Evolutionary conservation across 1,284 basidiomycete genomes (phyloP).

Genomic region (Cryptococcus hybrid): DNA sequence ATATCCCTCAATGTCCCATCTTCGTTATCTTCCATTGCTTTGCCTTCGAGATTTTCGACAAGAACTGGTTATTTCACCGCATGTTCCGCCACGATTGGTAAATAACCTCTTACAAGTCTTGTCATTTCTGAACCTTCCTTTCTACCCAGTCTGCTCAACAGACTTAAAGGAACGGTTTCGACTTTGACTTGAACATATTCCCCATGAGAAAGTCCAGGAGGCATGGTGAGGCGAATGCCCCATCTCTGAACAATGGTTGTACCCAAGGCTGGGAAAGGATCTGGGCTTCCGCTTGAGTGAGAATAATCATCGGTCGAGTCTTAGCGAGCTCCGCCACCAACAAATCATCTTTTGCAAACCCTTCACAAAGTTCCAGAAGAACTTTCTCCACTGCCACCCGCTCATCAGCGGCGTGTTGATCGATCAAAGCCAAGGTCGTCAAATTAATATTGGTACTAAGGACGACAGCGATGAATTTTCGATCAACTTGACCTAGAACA

Average conservation of each 20-base stretch:
- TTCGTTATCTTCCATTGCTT: constrained; percentile 2
- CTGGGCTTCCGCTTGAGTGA: constrained; percentile 62
- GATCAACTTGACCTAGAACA: constrained; percentile 79
- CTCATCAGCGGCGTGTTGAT: constrained; percentile 96
- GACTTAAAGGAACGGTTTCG: constrained; percentile 38
- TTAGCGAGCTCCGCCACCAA: not conserved
- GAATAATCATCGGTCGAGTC: constrained; percentile 54
- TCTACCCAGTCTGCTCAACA: constrained; percentile 30
- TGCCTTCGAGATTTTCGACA: constrained; percentile 8
- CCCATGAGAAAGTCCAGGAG: constrained; percentile 1
- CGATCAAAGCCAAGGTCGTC: constrained; percentile 66
- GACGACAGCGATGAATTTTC: constrained; percentile 80
- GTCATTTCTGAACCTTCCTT: constrained; percentile 33
- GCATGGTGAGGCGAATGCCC: constrained; percentile 63
- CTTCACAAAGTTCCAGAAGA: constrained; percentile 64
- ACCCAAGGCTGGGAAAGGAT: constrained; percentile 46
- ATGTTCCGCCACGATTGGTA: constrained; percentile 24
- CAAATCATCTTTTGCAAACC: constrained; percentile 52
- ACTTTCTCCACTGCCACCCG: constrained; percentile 83
- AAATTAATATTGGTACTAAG: constrained; percentile 26
- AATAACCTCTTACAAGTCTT: constrained; percentile 32
- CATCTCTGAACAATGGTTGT: constrained; percentile 60
- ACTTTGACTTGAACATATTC: constrained; percentile 49
- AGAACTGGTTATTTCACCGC: constrained; percentile 36
- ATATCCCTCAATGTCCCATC: constrained; percentile 17